These are phyloP conservation scores for Verticillium albo-atrum DNA, from an alignment of 2,329 filamentous ascomycete genomes.

Conservation along the genomic window DNA sequence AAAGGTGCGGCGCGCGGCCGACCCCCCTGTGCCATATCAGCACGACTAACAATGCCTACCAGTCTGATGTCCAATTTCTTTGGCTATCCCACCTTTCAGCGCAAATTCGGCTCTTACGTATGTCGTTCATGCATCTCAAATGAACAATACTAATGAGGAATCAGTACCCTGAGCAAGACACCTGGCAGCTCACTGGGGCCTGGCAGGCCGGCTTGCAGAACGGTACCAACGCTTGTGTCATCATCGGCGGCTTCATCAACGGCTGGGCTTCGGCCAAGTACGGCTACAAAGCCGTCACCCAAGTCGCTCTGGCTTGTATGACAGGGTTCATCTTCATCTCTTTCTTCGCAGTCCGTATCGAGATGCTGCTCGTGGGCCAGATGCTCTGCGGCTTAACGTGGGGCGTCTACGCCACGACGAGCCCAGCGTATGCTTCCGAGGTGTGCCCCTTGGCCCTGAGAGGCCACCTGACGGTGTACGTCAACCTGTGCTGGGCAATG, in stretches of 20 bases:
- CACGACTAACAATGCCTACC: conserved; percentile 16
- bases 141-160: background rate
- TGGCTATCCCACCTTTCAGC: conserved; percentile 32
- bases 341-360: conserved; percentile 40
- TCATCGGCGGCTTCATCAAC: conserved; percentile 34
- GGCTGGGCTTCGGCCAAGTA: conserved; percentile 34
- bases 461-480: conserved; percentile 36
- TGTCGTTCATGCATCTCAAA: background rate
- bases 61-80: conserved; percentile 37
- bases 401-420: conserved; percentile 39
- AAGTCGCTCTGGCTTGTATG: conserved; percentile 31
- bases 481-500: conserved; percentile 38
- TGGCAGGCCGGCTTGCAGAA: conserved; percentile 49
- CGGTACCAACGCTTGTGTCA: conserved; percentile 31
- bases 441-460: conserved; percentile 35
- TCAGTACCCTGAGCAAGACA: conserved; percentile 18
- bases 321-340: conserved; percentile 41
- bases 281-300: conserved; percentile 35
- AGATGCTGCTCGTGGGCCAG: conserved; percentile 37
- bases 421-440: conserved; percentile 38
- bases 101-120: conserved; percentile 30
- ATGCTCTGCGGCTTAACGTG: conserved; percentile 41
- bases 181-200: conserved; percentile 39
- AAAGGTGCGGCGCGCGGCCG: conserved; percentile 21
- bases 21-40: conserved; percentile 4